Evolutionary conservation across 257 asterid genomes (phyloP), one percentile per base, ranked within the genome.

Genomic region (Solanum chiquidenum): DNA sequence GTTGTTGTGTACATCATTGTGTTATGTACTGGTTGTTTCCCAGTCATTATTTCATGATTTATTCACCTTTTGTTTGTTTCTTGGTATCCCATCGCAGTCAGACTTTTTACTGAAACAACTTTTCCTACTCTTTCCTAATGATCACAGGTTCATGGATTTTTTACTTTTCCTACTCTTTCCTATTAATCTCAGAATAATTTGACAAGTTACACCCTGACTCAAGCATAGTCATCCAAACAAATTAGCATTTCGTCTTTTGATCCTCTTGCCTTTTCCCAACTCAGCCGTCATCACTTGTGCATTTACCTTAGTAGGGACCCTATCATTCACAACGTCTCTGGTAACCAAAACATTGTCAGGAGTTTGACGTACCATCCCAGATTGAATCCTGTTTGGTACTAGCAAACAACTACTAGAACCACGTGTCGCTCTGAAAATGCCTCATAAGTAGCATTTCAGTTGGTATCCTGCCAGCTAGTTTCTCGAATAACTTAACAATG

Each of bases 371-470:
- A 34, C 40, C 38, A 35, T 72, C 80, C 6, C 13, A 69, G 23
- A 3, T 71, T 16, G 33, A 71, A 16, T 71, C 79, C 46, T 13
- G 4, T 34, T 34, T 10, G 80, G 20, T 34, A 9, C 44, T 7
- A 34, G 34, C 34, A 16, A 44, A 72, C 6, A 8, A 25, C 80
- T 72, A 31, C 86, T 25, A 46, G 62, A 3, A 21, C 34, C 25
- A 66, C 83, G 92, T 86, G 90, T 91, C 55, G 84, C 91, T 85
- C 93, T 90, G 85, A 95, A 96, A 74, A 95, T 96, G 1, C 98
- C 99, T 98, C 98, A 96, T n/a, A 96, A 91, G 86, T 93, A 96
- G 83, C 90, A 90, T 83, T 93, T 92, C 14, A 90, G 87, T 58
- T 88, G 91, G 82, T 91, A 96, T 89, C 91, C 98, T 95, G 96